phyloP scores from a whole-genome alignment of 768 basidiomycete species.

The Agrocybe praecox region DNA sequence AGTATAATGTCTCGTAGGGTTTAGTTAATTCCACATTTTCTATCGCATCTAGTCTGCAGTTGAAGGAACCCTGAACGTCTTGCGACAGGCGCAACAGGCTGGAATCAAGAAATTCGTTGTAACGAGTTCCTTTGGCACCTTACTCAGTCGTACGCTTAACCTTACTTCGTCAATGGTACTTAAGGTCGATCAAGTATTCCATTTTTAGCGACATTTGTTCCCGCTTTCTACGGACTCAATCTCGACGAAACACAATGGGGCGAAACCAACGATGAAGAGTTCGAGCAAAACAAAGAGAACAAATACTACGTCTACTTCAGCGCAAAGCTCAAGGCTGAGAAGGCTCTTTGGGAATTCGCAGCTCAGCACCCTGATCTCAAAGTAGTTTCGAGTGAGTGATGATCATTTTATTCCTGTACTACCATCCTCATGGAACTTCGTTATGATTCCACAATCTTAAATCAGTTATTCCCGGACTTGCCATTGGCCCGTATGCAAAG shows the following conservation, averaged over 20 bases:
- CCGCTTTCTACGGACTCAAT: slow-evolving; percentile 16
- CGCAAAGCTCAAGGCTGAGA: slow-evolving; percentile 44
- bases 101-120: slow-evolving; percentile 37
- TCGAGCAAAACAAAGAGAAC: slow-evolving; percentile 22
- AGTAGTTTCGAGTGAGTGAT: slow-evolving; percentile 36
- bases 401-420: no score
- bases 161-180: neutral
- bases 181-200: neutral
- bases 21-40: no score
- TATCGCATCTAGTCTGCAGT: slow-evolving; percentile 34
- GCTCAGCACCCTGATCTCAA: slow-evolving; percentile 37
- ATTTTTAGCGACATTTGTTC: slow-evolving; percentile 12
- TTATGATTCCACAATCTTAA: neutral
- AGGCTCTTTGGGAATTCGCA: slow-evolving; percentile 43
- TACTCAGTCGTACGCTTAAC: slow-evolving; percentile 28
- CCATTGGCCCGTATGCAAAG: slow-evolving; percentile 37
- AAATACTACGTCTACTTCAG: slow-evolving; percentile 39
- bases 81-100: slow-evolving; percentile 37
- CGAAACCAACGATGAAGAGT: slow-evolving; percentile 30
- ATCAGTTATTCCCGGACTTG: slow-evolving; percentile 38
- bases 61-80: slow-evolving; percentile 40
- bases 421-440: no score
- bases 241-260: slow-evolving; percentile 31
- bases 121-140: slow-evolving; percentile 33
- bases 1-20: no score